phyloP scores from a whole-genome alignment of 208 protist genomes.

The Lotmaria passim region DNA sequence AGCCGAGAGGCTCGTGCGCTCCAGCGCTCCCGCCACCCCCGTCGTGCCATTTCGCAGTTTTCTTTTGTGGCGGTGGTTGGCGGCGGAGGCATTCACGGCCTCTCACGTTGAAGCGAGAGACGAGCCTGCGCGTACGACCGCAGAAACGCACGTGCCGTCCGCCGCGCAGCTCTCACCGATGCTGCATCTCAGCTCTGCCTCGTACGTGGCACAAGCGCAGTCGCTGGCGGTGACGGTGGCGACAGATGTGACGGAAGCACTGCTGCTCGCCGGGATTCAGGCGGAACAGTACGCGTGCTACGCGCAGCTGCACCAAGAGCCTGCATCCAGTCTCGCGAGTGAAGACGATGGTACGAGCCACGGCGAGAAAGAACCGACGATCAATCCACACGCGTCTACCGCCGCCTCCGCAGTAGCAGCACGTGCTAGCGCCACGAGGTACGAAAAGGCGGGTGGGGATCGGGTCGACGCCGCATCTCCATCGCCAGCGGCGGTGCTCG shows the following conservation, averaged over 20 bases:
- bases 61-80: constrained; percentile 41
- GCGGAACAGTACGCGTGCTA: constrained; percentile 36
- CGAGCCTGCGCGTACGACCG: background rate
- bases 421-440: background rate
- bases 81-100: constrained; percentile 33
- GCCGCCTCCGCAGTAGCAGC: background rate
- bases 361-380: background rate
- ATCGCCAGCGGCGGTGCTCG: background rate
- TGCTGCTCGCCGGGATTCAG: constrained; percentile 26
- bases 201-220: constrained; percentile 32
- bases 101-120: background rate
- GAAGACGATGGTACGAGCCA: too few species aligned
- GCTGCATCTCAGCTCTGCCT: constrained; percentile 29
- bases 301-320: constrained; percentile 4
- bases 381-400: background rate
- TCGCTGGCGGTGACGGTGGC: constrained; percentile 30
- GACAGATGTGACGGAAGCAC: constrained; percentile 7
- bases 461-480: background rate
- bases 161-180: background rate
- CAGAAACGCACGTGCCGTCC: background rate
- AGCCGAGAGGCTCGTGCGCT: constrained; percentile 37
- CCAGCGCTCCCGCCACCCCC: constrained; percentile 39
- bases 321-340: too few species aligned
- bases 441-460: background rate
- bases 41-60: constrained; percentile 41